Evolutionary conservation across 495 filamentous ascomycete species (phyloP), one percentile per base, ranked within the genome.

Genomic region (Lepraria neglecta): DNA sequence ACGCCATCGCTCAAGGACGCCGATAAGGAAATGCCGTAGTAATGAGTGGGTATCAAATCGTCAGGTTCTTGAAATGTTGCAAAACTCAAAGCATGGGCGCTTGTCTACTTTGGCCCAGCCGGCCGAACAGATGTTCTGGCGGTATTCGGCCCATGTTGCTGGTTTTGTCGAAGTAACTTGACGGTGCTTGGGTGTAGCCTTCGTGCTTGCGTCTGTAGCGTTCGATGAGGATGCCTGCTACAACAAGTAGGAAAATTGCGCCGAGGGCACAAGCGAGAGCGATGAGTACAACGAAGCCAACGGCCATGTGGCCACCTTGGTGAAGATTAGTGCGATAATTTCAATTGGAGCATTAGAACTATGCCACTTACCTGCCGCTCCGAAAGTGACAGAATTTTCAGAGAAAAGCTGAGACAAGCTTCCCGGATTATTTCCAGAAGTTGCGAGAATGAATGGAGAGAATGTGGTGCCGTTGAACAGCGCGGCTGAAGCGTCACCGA

Each of bases 261-360:
- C 80, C 91, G 9, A 97, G 82, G 0, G 94, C 86, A 63, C 94
- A 89, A 51, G 87, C 95, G 59, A 99, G 86, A n/a, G 85, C 87
- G 51, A 99, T 92, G 35, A 99, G 80, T 17, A 97, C 88, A 35
- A 97, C 81, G 64, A 95, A 92, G 42, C 90, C 95, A 61, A 88
- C 79, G 11, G 90, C 88, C 63, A 94, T 81, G 69, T 83, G 78
- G 62, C 76, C 71, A 64, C 73, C 82, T 80, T 68, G 9, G n/a
- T 48, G 19, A 45, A 42, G 30, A 42, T 63, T 64, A 55, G 52
- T 45, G 10, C 14, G 33, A 66, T 47, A 63, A 24, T 15, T 21
- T 3, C 21, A 14, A 1, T 42, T 55, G 46, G 24, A 38, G 56
- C 47, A 56, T 31, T 15, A 15, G 44, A 55, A n/a, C 38, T 31